Evolutionary conservation across 768 basidiomycete species (phyloP).

Genomic region (Lentinula detonsa): DNA sequence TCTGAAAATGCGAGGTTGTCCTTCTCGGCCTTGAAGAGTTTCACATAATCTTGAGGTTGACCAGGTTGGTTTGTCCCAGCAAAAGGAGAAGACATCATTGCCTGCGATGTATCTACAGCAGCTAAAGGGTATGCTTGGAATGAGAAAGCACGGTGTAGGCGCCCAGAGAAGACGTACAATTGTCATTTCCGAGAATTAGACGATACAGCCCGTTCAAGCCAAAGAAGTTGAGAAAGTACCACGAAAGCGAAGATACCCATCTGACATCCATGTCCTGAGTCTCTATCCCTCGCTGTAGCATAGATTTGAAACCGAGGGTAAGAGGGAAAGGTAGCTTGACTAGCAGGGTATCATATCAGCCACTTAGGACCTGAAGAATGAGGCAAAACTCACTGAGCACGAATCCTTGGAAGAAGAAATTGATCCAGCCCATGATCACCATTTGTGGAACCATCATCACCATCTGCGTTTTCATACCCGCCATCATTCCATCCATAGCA

Average conservation of each 20-base stretch:
- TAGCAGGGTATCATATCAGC: conserved; percentile 21
- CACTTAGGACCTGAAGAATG: background rate
- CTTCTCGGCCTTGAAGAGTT: conserved; percentile 84
- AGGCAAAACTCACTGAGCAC: conserved; percentile 74
- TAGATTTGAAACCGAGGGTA: conserved; percentile 94
- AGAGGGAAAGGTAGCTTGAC: conserved; percentile 97
- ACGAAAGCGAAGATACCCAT: conserved; percentile 98
- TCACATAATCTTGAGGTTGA: conserved; percentile 79
- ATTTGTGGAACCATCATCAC: conserved; percentile 99
- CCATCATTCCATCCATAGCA: conserved; percentile 98
- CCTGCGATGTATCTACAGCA: conserved; percentile 79
- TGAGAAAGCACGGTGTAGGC: conserved; percentile 7
- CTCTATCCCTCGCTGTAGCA: conserved; percentile 94
- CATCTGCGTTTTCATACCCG: conserved; percentile 98
- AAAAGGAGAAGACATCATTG: conserved; percentile 69
- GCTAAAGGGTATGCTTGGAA: conserved; percentile 9
- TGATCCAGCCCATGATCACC: conserved; percentile 99
- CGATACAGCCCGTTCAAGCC: conserved; percentile 94
- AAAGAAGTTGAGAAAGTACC: conserved; percentile 99
- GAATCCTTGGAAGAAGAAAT: conserved; percentile 99
- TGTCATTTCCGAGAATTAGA: conserved; percentile 85
- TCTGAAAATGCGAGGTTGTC: conserved; percentile 93
- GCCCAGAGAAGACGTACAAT: conserved; percentile 48
- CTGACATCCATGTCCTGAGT: conserved; percentile 96
- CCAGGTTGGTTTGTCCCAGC: conserved; percentile 43